Conservation (phyloP, 768 basidiomycete species). For the Amanita subjunquillea region DNA sequence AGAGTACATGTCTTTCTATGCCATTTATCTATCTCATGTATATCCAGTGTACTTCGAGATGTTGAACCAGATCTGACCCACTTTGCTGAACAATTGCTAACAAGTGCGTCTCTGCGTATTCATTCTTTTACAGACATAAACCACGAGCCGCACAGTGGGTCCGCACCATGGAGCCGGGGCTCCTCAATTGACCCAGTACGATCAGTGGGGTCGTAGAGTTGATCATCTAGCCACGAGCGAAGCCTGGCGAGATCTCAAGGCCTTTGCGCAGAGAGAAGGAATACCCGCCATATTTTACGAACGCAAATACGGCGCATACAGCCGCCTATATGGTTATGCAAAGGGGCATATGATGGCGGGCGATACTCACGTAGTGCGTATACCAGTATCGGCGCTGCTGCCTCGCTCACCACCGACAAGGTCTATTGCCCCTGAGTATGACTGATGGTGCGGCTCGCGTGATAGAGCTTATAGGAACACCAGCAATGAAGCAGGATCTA, state of each 20-base stretch:
- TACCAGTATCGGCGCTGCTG: background rate
- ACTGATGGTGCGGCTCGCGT: conserved; percentile 71
- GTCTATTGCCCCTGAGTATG: conserved; percentile 68
- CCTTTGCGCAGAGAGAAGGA: conserved; percentile 51
- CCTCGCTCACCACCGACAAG: conserved; percentile 17
- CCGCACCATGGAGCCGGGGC: conserved; percentile 30
- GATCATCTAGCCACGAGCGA: conserved; percentile 63
- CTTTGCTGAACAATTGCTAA: conserved; percentile 45
- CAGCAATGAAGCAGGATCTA: conserved; percentile 47
- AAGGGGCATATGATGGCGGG: conserved; percentile 54
- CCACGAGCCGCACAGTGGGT: conserved; percentile 36
- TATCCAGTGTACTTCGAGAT: conserved; percentile 30
- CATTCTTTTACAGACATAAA: background rate
- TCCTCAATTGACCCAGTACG: conserved; percentile 55
- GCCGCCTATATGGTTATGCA: conserved; percentile 54
- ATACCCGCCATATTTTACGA: conserved; percentile 61
- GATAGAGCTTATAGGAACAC: conserved; percentile 54
- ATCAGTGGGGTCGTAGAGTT: conserved; percentile 63
- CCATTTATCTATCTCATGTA: background rate
- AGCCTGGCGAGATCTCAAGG: conserved; percentile 63
- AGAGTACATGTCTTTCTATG: conserved; percentile 16
- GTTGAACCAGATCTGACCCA: conserved; percentile 52
- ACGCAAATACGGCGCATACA: conserved; percentile 47
- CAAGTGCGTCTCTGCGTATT: conserved; percentile 24
- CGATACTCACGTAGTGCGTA: conserved; percentile 50